A percentile compares a stretch with the other conserved stretches of the same genome.
Evolutionary conservation across 2,329 filamentous ascomycete genomes (phyloP).

Genomic region (Leptographium flavum): DNA sequence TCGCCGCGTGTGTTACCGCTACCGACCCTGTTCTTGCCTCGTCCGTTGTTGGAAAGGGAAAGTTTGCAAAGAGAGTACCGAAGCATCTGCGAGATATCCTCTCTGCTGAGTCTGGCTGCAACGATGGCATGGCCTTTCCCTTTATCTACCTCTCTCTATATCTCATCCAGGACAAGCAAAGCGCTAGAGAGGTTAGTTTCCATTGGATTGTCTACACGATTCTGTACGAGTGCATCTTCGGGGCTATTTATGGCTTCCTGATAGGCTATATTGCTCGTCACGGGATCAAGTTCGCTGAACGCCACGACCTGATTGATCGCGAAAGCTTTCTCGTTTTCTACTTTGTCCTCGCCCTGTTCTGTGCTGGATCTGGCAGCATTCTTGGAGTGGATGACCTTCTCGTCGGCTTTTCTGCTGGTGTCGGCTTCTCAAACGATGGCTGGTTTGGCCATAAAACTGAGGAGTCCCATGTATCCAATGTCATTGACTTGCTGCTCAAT

Average conservation of each 20-base stretch:
- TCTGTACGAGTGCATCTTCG: slow-evolving; percentile 91
- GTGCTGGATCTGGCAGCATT: slow-evolving; percentile 82
- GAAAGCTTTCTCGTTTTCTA: slow-evolving; percentile 98
- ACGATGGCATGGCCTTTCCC: slow-evolving; percentile 98
- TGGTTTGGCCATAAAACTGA: slow-evolving; percentile 99
- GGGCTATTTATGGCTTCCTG: slow-evolving; percentile 72
- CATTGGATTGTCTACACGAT: slow-evolving; percentile 86
- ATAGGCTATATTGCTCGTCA: slow-evolving; percentile 86
- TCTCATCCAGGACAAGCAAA: slow-evolving; percentile 64
- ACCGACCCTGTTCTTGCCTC: slow-evolving; percentile 95
- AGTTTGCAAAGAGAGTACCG: slow-evolving; percentile 92
- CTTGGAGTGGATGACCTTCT: slow-evolving; percentile 87
- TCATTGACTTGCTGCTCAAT: slow-evolving; percentile 94
- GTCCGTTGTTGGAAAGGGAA: slow-evolving; percentile 96
- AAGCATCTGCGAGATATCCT: slow-evolving; percentile 93
- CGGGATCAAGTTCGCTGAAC: slow-evolving; percentile 77
- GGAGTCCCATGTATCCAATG: slow-evolving; percentile 96
- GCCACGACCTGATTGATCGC: slow-evolving; percentile 74
- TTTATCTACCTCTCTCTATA: slow-evolving; percentile 92
- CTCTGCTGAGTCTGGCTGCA: slow-evolving; percentile 94
- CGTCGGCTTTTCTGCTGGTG: slow-evolving; percentile 85
- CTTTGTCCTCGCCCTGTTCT: slow-evolving; percentile 91
- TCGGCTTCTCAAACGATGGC: slow-evolving; percentile 98
- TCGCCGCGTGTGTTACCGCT: slow-evolving; percentile 88
- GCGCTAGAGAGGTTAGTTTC: slow-evolving; percentile 54